A percentile compares a stretch with the other conserved stretches of the same genome.
Evolutionary conservation across 768 basidiomycete species (phyloP).

Genomic region (Galerina marginata): DNA sequence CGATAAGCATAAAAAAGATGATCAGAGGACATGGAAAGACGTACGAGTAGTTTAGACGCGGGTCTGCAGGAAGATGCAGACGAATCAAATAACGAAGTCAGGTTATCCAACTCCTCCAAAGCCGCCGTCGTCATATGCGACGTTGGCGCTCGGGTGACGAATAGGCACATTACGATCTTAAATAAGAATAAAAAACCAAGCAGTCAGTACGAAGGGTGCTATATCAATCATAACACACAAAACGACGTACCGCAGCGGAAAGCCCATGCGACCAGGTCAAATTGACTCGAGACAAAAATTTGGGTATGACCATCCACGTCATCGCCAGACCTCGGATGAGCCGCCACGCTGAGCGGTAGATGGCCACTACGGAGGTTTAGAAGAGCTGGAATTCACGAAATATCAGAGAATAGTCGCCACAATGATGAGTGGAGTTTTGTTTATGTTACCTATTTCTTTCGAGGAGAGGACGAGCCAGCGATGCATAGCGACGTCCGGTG

Average conservation of each 20-base stretch:
- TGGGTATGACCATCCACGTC: slow-evolving; percentile 45
- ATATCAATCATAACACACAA: not conserved
- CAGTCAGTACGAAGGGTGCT: not conserved
- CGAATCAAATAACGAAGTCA: slow-evolving; percentile 50
- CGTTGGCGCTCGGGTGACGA: slow-evolving; percentile 54
- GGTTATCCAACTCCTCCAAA: slow-evolving; percentile 50
- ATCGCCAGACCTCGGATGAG: slow-evolving; percentile 55
- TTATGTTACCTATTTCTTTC: slow-evolving; percentile 55
- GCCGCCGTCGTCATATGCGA: slow-evolving; percentile 54
- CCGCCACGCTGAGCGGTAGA: slow-evolving; percentile 75
- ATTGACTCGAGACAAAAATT: slow-evolving; percentile 49
- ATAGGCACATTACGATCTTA: slow-evolving; percentile 65
- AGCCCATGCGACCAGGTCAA: slow-evolving; percentile 71
- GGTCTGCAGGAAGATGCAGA: slow-evolving; percentile 50
- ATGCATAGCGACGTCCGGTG: slow-evolving; percentile 40
- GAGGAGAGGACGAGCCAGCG: slow-evolving; percentile 47
- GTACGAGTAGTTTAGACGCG: slow-evolving; percentile 51
- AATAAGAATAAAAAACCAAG: not conserved
- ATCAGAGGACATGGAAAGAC: slow-evolving; percentile 18
- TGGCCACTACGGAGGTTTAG: slow-evolving; percentile 73
- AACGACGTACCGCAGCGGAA: slow-evolving; percentile 61
- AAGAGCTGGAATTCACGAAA: slow-evolving; percentile 44
- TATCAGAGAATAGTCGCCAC: not conserved
- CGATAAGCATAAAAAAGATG: not conserved
- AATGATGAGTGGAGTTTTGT: not conserved